These are phyloP conservation scores for Chlorencoelia australis DNA, from an alignment of 2,329 filamentous ascomycete species.

Conservation along the genomic window DNA sequence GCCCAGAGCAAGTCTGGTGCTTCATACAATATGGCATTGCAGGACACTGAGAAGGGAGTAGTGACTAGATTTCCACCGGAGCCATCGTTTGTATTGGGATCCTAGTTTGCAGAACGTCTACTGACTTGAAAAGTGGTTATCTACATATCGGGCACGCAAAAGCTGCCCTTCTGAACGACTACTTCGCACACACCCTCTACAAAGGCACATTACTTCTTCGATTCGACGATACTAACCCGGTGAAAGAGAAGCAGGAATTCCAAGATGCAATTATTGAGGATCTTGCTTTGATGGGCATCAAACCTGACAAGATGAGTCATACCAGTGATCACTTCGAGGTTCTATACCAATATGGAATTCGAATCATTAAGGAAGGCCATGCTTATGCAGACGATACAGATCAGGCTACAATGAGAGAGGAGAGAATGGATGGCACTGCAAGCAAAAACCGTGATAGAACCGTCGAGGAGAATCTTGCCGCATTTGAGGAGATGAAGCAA, in stretches of 20 bases:
- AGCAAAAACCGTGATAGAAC: constrained; percentile 70
- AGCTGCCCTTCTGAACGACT: constrained; percentile 86
- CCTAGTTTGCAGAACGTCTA: no score
- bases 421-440: constrained; percentile 75
- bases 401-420: constrained; percentile 74
- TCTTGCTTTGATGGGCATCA: constrained; percentile 81
- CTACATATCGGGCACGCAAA: constrained; percentile 95
- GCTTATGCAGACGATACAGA: constrained; percentile 94
- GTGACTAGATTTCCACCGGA: constrained; percentile 90
- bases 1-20: constrained; percentile 66
- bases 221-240: constrained; percentile 95
- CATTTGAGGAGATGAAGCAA: constrained; percentile 89
- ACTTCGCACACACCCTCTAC: constrained; percentile 91
- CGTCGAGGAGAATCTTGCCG: constrained; percentile 73
- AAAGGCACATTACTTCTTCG: constrained; percentile 83
- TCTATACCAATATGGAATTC: constrained; percentile 75
- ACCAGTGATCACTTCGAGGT: constrained; percentile 94
- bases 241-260: constrained; percentile 95
- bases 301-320: constrained; percentile 76
- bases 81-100: constrained; percentile 71
- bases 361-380: constrained; percentile 75
- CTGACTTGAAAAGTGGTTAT: constrained; percentile 62
- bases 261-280: constrained; percentile 92
- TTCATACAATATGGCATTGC: constrained; percentile 81
- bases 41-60: constrained; percentile 78